A percentile compares a stretch with the other conserved stretches of the same genome.
phyloP scores from a whole-genome alignment of 176 grass and related monocot species.

The Eremochloa ophiuroides region DNA sequence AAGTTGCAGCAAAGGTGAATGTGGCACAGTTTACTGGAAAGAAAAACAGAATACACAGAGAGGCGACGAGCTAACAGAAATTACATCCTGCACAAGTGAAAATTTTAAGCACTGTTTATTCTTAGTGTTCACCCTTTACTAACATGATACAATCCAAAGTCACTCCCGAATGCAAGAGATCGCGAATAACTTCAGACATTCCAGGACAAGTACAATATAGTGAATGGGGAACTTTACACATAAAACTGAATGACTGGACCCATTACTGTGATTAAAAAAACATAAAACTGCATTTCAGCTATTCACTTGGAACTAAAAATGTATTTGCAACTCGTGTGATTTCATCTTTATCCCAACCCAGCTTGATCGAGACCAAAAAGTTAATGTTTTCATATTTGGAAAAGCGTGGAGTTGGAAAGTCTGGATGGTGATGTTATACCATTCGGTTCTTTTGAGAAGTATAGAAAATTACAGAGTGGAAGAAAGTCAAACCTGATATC shows the following conservation, averaged over 20 bases:
- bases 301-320: not conserved
- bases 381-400: not conserved
- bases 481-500: slow-evolving; percentile 75
- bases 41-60: not conserved
- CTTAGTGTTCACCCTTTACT: not conserved
- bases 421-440: not conserved
- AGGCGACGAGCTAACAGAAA: not conserved
- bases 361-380: not conserved
- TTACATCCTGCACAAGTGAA: not conserved
- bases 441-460: not conserved
- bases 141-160: not conserved
- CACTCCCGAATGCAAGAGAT: not conserved
- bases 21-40: not conserved
- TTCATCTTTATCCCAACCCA: not conserved
- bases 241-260: not conserved
- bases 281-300: not conserved
- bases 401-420: not conserved
- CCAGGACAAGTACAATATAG: not conserved
- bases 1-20: not conserved
- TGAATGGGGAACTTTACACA: not conserved
- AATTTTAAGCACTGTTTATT: not conserved
- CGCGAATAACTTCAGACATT: not conserved
- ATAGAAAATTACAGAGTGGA: not conserved
- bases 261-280: not conserved
- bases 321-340: not conserved